A percentile compares a stretch with the other conserved stretches of the same genome.
Evolutionary conservation across 2,329 filamentous ascomycete species (phyloP).

Genomic region (Venturia carpophila): DNA sequence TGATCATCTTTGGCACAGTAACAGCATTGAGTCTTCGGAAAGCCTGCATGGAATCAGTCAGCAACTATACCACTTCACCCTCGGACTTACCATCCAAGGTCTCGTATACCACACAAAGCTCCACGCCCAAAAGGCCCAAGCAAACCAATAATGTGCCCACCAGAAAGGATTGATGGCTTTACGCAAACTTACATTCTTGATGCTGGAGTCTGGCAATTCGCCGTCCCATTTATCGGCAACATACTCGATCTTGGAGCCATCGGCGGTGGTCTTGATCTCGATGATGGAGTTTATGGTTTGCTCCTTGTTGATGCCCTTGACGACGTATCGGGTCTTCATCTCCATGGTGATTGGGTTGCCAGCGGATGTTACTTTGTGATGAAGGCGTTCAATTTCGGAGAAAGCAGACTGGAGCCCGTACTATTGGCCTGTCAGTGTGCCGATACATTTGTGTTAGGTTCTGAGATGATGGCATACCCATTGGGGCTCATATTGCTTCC

Average conservation of each 20-base stretch:
- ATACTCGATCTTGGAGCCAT: slow-evolving; percentile 40
- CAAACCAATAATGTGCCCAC: slow-evolving; percentile 33
- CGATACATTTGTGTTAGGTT: not conserved
- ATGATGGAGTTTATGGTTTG: slow-evolving; percentile 43
- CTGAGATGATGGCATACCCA: slow-evolving; percentile 29
- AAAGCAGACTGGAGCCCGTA: slow-evolving; percentile 55
- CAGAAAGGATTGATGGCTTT: slow-evolving; percentile 31
- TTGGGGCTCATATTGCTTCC: slow-evolving; percentile 45
- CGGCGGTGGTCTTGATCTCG: slow-evolving; percentile 38
- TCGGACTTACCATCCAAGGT: slow-evolving; percentile 35
- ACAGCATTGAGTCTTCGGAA: slow-evolving; percentile 47
- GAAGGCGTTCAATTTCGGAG: slow-evolving; percentile 48
- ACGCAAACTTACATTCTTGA: slow-evolving; percentile 43
- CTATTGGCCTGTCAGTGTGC: slow-evolving; percentile 22
- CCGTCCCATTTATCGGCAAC: slow-evolving; percentile 51
- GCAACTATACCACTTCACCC: not conserved
- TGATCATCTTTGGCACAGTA: slow-evolving; percentile 44
- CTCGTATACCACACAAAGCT: slow-evolving; percentile 34
- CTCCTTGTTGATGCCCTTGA: slow-evolving; percentile 47
- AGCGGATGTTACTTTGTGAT: slow-evolving; percentile 44
- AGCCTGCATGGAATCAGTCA: slow-evolving; percentile 32
- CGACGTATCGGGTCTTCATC: slow-evolving; percentile 44
- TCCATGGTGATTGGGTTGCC: slow-evolving; percentile 55
- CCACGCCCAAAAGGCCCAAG: slow-evolving; percentile 33
- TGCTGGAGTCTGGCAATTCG: slow-evolving; percentile 42